These are phyloP conservation scores for Cinchona pubescens DNA, from an alignment of 257 asterid genomes.

Conservation along the genomic window DNA sequence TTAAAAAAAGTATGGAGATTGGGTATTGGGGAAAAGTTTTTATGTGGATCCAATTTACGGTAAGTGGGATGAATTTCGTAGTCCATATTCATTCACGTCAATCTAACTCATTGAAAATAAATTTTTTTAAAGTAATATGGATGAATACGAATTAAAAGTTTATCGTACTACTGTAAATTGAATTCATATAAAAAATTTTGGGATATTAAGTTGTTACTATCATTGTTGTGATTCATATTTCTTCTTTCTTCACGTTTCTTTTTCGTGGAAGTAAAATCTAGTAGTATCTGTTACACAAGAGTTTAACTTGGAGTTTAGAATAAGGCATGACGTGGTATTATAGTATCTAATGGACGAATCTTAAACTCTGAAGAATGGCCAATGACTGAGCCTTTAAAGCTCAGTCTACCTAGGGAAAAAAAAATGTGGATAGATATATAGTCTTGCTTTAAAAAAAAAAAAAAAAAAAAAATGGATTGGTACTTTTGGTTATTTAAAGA, in stretches of 20 bases:
- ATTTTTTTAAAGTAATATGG: too few relatives aligned
- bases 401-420: neutral
- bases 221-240: neutral
- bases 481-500: neutral
- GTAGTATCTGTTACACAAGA: neutral
- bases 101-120: too few relatives aligned
- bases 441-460: too few relatives aligned
- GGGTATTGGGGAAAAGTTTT: too few relatives aligned
- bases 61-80: too few relatives aligned
- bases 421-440: neutral
- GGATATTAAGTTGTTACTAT: neutral
- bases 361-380: neutral
- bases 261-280: neutral
- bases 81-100: too few relatives aligned
- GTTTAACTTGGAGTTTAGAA: conserved; percentile 7
- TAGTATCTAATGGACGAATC: too few relatives aligned
- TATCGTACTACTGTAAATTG: too few relatives aligned
- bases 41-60: too few relatives aligned
- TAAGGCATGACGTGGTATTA: neutral
- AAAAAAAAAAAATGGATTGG: neutral
- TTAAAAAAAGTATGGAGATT: neutral
- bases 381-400: neutral
- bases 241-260: neutral
- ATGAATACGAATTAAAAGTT: too few relatives aligned
- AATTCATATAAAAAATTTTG: too few relatives aligned